Conservation (phyloP, 306 rosid species). For the Vicia villosa region DNA sequence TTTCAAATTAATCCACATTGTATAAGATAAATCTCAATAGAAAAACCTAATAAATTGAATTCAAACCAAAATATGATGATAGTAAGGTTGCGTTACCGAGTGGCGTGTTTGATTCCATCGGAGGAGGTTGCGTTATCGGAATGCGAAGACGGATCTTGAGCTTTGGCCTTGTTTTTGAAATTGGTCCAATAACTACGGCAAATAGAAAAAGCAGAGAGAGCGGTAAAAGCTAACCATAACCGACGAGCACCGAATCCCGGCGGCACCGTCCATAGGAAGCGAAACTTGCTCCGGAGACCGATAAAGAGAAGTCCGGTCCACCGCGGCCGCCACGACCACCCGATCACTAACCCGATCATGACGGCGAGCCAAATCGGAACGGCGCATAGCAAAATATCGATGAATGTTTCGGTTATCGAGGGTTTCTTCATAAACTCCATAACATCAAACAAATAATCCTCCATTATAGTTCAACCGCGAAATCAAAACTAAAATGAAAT, state of each 20-base stretch:
- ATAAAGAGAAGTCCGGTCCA: slow-evolving; percentile 93
- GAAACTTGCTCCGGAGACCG: slow-evolving; percentile 86
- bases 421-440: slow-evolving; percentile 78
- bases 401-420: slow-evolving; percentile 81
- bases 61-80: neutral
- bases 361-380: slow-evolving; percentile 99
- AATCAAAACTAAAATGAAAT: neutral
- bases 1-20: slow-evolving; percentile 2
- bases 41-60: neutral
- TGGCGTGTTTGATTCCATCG: neutral
- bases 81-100: slow-evolving; percentile 29
- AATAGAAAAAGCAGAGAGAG: slow-evolving; percentile 87
- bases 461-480: slow-evolving; percentile 43
- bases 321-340: slow-evolving; percentile 97
- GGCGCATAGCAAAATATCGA: slow-evolving; percentile 90
- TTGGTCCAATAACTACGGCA: slow-evolving; percentile 76
- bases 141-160: slow-evolving; percentile 25
- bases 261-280: slow-evolving; percentile 89
- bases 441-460: slow-evolving; percentile 70
- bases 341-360: slow-evolving; percentile 87
- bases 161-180: slow-evolving; percentile 50
- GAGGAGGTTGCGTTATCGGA: slow-evolving; percentile 12
- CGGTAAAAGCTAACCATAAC: slow-evolving; percentile 91
- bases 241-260: slow-evolving; percentile 97
- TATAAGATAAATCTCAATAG: neutral